Conservation (phyloP, 1,139 yeast species). For the Hyphopichia pseudoburtonii region DNA sequence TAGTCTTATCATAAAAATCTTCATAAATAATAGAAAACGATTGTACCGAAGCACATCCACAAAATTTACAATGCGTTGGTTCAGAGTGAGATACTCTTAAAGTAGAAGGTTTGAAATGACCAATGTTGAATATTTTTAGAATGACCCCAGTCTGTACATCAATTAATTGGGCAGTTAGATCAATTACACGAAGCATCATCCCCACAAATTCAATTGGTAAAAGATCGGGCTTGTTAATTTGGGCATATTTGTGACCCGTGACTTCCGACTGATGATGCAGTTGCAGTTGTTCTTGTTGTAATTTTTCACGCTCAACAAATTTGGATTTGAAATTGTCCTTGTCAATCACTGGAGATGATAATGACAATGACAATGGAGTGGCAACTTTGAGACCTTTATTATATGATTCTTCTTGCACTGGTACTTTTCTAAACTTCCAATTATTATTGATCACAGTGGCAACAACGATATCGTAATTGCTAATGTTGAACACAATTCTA, state of each 20-base stretch:
- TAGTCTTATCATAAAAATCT: constrained; percentile 53
- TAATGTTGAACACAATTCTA: constrained; percentile 59
- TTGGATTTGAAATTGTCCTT: constrained; percentile 18
- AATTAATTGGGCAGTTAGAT: constrained; percentile 58
- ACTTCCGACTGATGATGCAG: neutral
- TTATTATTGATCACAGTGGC: constrained; percentile 64
- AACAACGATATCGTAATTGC: constrained; percentile 54
- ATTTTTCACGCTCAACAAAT: neutral
- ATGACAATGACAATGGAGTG: constrained; percentile 32
- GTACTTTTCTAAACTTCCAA: constrained; percentile 60
- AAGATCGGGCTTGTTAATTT: constrained; percentile 28
- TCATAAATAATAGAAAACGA: constrained; percentile 73
- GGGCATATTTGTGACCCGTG: constrained; percentile 4
- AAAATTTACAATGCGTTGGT: constrained; percentile 85
- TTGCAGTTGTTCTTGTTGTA: constrained; percentile 1
- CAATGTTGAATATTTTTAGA: constrained; percentile 55
- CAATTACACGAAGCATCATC: constrained; percentile 60
- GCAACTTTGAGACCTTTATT: constrained; percentile 32
- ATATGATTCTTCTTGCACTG: constrained; percentile 47
- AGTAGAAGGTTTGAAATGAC: constrained; percentile 59
- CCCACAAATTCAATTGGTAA: constrained; percentile 66
- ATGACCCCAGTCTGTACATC: constrained; percentile 79
- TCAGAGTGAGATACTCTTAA: constrained; percentile 75
- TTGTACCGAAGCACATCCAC: constrained; percentile 83
- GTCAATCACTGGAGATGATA: constrained; percentile 10